Evolutionary conservation across 176 grass and related monocot species (phyloP).

Genomic region (Bolboschoenus planiculmis): DNA sequence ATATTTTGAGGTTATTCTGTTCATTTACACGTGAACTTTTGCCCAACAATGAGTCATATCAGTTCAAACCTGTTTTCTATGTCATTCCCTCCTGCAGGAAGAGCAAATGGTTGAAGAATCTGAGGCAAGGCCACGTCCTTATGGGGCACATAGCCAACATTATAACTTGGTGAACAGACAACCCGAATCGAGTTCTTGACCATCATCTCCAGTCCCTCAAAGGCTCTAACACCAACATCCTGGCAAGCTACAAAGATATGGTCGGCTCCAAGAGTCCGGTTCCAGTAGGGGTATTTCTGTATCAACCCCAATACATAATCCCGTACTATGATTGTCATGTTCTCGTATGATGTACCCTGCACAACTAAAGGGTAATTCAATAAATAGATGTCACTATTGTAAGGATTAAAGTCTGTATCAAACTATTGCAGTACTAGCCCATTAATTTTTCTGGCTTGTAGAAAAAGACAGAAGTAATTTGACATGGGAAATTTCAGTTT

Average conservation of each 20-base stretch:
- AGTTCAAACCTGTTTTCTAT: conserved; percentile 72
- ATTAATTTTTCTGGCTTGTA: not conserved
- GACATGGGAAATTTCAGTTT: not conserved
- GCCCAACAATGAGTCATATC: not conserved
- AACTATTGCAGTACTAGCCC: not conserved
- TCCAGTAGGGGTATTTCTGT: conserved; percentile 95
- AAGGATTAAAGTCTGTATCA: conserved; percentile 11
- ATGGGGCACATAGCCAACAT: conserved; percentile 72
- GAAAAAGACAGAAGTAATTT: not conserved
- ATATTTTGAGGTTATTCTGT: not conserved
- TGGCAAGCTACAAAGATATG: conserved; percentile 96
- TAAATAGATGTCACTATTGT: conserved; percentile 12
- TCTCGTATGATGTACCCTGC: conserved; percentile 89
- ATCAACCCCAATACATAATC: conserved; percentile 79
- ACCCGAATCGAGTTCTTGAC: conserved; percentile 89
- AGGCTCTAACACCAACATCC: conserved; percentile 93
- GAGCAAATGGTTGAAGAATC: conserved; percentile 92
- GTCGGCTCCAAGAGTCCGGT: conserved; percentile 76
- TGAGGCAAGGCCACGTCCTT: conserved; percentile 93
- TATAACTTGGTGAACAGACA: conserved; percentile 88
- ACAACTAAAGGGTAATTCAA: conserved; percentile 26
- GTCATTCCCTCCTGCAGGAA: conserved; percentile 87
- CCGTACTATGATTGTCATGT: conserved; percentile 84
- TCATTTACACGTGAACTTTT: not conserved
- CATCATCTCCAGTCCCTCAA: conserved; percentile 70